A percentile compares a stretch with the other conserved stretches of the same genome.
These are phyloP conservation scores for Nicotiana knightiana DNA, from an alignment of 257 asterid species.

Conservation along the genomic window DNA sequence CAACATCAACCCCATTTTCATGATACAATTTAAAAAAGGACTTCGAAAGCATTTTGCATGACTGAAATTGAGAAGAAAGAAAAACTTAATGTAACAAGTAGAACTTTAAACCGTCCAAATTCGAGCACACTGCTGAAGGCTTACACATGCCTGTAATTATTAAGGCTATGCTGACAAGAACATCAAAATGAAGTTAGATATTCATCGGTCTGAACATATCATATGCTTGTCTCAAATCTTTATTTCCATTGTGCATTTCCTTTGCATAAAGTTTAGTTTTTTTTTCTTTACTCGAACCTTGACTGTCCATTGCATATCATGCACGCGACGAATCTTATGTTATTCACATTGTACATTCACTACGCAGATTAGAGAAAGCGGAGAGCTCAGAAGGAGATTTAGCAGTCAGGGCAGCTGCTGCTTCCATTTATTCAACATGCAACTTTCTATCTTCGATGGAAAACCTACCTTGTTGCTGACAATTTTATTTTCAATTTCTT, in stretches of 20 bases:
- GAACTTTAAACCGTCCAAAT: background rate
- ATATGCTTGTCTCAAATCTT: background rate
- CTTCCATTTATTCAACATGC: conserved; percentile 92
- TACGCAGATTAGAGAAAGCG: conserved; percentile 41
- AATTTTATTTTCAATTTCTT: background rate
- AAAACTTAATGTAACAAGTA: background rate
- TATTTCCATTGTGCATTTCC: background rate
- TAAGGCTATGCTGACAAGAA: background rate
- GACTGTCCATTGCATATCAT: too few relatives aligned
- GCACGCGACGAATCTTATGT: background rate
- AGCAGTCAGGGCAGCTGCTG: conserved; percentile 84
- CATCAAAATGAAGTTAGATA: background rate
- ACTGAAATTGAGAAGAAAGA: background rate
- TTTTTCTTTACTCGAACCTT: background rate
- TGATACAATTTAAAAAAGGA: too few relatives aligned
- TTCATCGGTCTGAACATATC: background rate
- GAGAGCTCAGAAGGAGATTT: conserved; percentile 46
- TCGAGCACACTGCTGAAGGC: background rate
- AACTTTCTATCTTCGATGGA: conserved; percentile 57
- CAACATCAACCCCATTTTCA: too few relatives aligned
- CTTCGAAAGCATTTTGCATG: background rate
- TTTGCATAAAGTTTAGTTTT: background rate
- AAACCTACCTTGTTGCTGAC: conserved; percentile 40
- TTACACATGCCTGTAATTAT: background rate
- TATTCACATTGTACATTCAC: background rate